Evolutionary conservation across 352 stramenopile species (phyloP), one percentile per base, ranked within the genome.

Genomic region (Phytophthora pluvialis): DNA sequence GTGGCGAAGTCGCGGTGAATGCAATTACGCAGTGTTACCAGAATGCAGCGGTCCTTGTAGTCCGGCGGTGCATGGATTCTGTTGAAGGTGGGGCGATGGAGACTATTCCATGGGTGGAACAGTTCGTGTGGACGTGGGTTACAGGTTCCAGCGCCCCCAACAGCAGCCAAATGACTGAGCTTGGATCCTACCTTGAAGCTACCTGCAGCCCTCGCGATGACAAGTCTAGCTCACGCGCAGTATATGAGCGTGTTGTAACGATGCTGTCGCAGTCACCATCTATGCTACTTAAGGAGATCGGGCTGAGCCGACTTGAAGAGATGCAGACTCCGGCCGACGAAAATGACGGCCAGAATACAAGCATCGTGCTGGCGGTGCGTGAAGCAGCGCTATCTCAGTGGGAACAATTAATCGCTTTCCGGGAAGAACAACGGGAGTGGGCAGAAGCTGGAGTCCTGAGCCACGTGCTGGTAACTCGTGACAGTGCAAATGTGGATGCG

Each of bases 381-480:
- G 33, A 64, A 35, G 70, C 70, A 55, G 64, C 83, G 12, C 26
- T 75, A 2, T 54, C 28, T 13, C 57, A 79, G 21, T 81, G 70
- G 70, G 32, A 64, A 13, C 29, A 73, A 25, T 7, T 78, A 18
- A 55, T 73, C 5, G 21, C 43, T 3, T 25, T 55, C 21, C 70
- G 42, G 16, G 77, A 86, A 55, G 47, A 65, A 8, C 44, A 67
- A 5, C 55, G 60, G 1, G 51, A 78, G 15, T 88, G 73, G 75
- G 40, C 44, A 18, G 67, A 70, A 32, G 77, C 77, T 55, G 82
- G 79, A n/a, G 25, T 90, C 2, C 33, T 90, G 11, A 79, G 70
- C 35, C 48, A 80, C 43, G 44, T 82, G 12, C 39, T 81, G 28
- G 4, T 31, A 69, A 44, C 44, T 68, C 9, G 11, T 49, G 28